Evolutionary conservation across 2,329 filamentous ascomycete genomes (phyloP).

Genomic region (Lecanoromycetidae sp.): DNA sequence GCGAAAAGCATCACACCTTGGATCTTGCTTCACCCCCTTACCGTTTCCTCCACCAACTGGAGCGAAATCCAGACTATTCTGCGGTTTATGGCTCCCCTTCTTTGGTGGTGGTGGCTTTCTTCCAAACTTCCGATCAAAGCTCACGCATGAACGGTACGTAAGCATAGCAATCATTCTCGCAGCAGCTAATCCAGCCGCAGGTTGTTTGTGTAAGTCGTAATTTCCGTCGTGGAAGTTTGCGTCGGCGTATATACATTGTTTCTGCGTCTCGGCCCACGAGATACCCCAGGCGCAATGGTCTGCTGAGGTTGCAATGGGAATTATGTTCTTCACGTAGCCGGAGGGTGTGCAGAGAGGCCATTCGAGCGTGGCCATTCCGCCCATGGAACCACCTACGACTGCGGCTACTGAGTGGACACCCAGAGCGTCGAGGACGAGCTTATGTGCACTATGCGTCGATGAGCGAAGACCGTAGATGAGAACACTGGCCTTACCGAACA

Average conservation of each 20-base stretch:
- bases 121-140: slow-evolving; percentile 89
- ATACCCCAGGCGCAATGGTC: slow-evolving; percentile 47
- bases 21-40: slow-evolving; percentile 26
- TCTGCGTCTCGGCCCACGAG: slow-evolving; percentile 45
- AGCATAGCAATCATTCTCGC: slow-evolving; percentile 93
- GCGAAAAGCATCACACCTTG: neutral
- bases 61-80: slow-evolving; percentile 36
- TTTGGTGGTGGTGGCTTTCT: slow-evolving; percentile 66
- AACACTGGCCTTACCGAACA: slow-evolving; percentile 55
- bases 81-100: neutral
- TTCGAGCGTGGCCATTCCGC: slow-evolving; percentile 44
- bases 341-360: slow-evolving; percentile 56
- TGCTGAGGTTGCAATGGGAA: slow-evolving; percentile 44
- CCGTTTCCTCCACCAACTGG: slow-evolving; percentile 40
- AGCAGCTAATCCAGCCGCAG: slow-evolving; percentile 72
- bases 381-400: slow-evolving; percentile 46
- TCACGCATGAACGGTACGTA: slow-evolving; percentile 91
- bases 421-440: slow-evolving; percentile 40
- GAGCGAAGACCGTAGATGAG: neutral
- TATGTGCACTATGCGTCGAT: slow-evolving; percentile 34
- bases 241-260: slow-evolving; percentile 76
- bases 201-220: slow-evolving; percentile 76
- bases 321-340: slow-evolving; percentile 41
- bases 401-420: slow-evolving; percentile 41
- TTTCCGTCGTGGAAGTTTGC: slow-evolving; percentile 97